phyloP scores from a whole-genome alignment of 1,139 yeast species.

The Kodamaea ohmeri region DNA sequence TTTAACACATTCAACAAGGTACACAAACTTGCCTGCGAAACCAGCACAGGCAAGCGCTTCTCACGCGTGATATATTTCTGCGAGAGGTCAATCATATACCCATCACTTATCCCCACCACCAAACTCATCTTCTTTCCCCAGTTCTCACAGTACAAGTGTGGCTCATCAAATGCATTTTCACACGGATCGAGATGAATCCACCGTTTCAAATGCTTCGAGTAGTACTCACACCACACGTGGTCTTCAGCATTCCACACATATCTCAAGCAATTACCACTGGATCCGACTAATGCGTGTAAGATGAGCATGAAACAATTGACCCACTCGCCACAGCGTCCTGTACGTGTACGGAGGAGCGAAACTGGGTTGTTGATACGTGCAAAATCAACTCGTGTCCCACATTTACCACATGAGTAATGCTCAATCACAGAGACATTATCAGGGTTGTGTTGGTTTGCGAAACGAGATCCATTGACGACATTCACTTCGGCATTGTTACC shows the following conservation, averaged over 20 bases:
- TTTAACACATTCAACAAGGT: conserved; percentile 26
- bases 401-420: conserved; percentile 55
- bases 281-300: conserved; percentile 54
- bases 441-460: conserved; percentile 22
- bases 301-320: conserved; percentile 77
- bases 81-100: conserved; percentile 68
- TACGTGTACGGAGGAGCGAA: conserved; percentile 55
- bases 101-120: conserved; percentile 63
- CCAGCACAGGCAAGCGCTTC: conserved; percentile 50
- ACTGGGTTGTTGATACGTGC: conserved; percentile 74
- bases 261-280: conserved; percentile 30
- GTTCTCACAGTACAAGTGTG: conserved; percentile 69
- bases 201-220: conserved; percentile 52
- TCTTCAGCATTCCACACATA: conserved; percentile 89
- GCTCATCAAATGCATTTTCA: conserved; percentile 82
- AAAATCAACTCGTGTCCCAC: conserved; percentile 52
- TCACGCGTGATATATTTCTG: conserved; percentile 60
- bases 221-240: conserved; percentile 95
- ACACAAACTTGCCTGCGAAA: conserved; percentile 22
- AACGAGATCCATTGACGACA: conserved; percentile 14
- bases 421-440: conserved; percentile 47
- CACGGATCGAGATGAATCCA: conserved; percentile 94
- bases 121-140: conserved; percentile 96
- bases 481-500: conserved; percentile 19
- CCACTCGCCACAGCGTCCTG: conserved; percentile 96